Percentiles rank a stretch among this genome's conserved stretches.
Conservation (phyloP, 768 basidiomycete genomes). For the Pleurotus tuoliensis region DNA sequence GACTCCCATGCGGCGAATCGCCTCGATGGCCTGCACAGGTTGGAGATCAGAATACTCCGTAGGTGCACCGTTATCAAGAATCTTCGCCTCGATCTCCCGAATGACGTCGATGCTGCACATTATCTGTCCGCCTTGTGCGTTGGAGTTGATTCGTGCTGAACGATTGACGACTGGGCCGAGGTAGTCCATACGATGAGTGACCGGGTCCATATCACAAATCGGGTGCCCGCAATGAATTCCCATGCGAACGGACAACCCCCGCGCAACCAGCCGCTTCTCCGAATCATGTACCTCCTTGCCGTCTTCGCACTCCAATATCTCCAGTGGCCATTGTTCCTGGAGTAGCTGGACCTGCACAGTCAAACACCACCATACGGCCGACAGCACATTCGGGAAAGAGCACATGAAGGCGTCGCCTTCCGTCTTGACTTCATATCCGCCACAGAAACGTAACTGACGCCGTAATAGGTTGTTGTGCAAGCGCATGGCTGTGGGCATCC, state of each 20-base stretch:
- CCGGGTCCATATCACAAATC: conserved; percentile 85
- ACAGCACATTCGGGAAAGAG: conserved; percentile 85
- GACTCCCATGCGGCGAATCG: conserved; percentile 69
- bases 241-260: conserved; percentile 94
- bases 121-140: conserved; percentile 90
- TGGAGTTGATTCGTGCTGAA: conserved; percentile 76
- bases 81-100: conserved; percentile 68
- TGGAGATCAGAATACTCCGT: conserved; percentile 61
- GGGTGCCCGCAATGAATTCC: conserved; percentile 93
- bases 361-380: conserved; percentile 88
- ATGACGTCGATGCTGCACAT: conserved; percentile 87
- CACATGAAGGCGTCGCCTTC: conserved; percentile 99
- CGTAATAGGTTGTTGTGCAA: conserved; percentile 87
- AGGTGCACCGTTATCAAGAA: conserved; percentile 49
- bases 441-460: conserved; percentile 80
- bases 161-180: conserved; percentile 97
- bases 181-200: conserved; percentile 96
- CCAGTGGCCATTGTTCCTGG: conserved; percentile 84
- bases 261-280: conserved; percentile 64
- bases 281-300: conserved; percentile 75
- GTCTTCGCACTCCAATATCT: conserved; percentile 90
- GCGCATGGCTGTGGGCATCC: conserved; percentile 92
- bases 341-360: conserved; percentile 82
- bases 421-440: conserved; percentile 98
- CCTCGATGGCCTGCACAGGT: conserved; percentile 62